Evolutionary conservation across 2,329 filamentous ascomycete genomes (phyloP).

Genomic region (Metarhizium anisopliae): DNA sequence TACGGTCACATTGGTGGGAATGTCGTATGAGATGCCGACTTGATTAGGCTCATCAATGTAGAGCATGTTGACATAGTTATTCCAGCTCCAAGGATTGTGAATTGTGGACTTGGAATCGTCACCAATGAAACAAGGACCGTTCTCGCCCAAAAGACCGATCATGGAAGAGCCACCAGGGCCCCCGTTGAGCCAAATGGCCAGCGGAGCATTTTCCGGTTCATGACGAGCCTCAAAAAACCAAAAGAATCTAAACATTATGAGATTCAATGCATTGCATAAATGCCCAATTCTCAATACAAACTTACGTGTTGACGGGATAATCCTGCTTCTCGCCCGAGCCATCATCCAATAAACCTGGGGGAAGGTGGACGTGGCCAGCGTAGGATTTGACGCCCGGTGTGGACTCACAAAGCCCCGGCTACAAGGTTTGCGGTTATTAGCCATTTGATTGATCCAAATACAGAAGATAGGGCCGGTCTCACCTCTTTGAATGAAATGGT

Average conservation of each 20-base stretch:
- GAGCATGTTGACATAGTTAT: constrained; percentile 41
- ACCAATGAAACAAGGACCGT: constrained; percentile 42
- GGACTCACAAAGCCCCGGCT: constrained; percentile 51
- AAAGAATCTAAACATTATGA: constrained; percentile 26
- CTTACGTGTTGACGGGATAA: constrained; percentile 39
- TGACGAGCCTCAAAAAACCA: constrained; percentile 41
- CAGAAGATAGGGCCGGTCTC: not conserved
- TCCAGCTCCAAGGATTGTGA: constrained; percentile 55
- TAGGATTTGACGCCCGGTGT: constrained; percentile 53
- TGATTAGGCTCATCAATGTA: constrained; percentile 57
- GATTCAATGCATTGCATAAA: not conserved
- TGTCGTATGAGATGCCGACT: constrained; percentile 59
- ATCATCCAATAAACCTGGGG: constrained; percentile 29
- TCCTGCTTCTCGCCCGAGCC: constrained; percentile 33
- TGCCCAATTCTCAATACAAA: not conserved
- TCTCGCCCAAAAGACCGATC: constrained; percentile 54
- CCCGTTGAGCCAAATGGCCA: constrained; percentile 59
- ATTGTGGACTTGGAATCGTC: constrained; percentile 41
- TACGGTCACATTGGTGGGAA: constrained; percentile 51
- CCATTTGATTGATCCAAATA: not conserved
- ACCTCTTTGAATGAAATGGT: constrained; percentile 53
- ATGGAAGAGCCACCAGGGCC: constrained; percentile 54
- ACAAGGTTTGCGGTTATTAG: constrained; percentile 8
- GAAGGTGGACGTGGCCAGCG: constrained; percentile 52
- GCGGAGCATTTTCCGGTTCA: constrained; percentile 25